Base-by-base conservation (phyloP, 495 filamentous ascomycete species). In the Penicillium maclennaniae region DNA sequence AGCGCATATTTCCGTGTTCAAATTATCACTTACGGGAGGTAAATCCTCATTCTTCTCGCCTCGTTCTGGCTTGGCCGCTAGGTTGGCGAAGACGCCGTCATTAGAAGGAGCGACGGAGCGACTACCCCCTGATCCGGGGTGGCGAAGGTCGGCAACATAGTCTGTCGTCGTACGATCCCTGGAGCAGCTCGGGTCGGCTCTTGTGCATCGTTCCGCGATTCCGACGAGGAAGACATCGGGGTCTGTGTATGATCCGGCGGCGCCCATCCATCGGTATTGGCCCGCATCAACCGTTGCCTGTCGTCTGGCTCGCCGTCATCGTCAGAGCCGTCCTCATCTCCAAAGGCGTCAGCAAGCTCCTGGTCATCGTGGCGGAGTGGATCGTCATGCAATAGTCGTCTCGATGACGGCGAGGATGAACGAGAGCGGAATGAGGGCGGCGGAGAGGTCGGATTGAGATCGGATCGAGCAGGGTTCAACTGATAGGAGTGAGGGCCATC, bases 31-130 rank as follows among this genome's bases (percentile, higher is more conserved):
- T 84, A 96, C 92, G 46, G 93, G 93, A 77, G 93, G 93, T 64
- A 88, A 78, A 70, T 97, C 92, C 54, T 91, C 79, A 45, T 79
- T 74, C 59, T 88, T 91, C 62, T 89, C 92, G 17, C 86, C 90
- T 20, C 83, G 79, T 59, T 93, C 87, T 3, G 95, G 93, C 69
- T 96, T 95, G 12, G 93, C 93, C 57, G 80, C 88, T 57, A 98
- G 71, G 66, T 98, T 98, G 55, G 92, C 91, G 70, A 95, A 98
- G 28, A 98, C 93, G 50, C 93, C 93, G 77, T 98, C 95, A 48
- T 91, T 92, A 15, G 77, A 75, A 9, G 68, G 65, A 27, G 58
- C 62, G 59, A 87, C 81, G 9, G 87, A 74, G 47, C 78, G 74
- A 51, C 74, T 70, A 2, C 71, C 58, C 36, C 60, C 60, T 14